Evolutionary conservation across 2,329 filamentous ascomycete genomes (phyloP).

Genomic region (Rhexocercosporidium sp.): DNA sequence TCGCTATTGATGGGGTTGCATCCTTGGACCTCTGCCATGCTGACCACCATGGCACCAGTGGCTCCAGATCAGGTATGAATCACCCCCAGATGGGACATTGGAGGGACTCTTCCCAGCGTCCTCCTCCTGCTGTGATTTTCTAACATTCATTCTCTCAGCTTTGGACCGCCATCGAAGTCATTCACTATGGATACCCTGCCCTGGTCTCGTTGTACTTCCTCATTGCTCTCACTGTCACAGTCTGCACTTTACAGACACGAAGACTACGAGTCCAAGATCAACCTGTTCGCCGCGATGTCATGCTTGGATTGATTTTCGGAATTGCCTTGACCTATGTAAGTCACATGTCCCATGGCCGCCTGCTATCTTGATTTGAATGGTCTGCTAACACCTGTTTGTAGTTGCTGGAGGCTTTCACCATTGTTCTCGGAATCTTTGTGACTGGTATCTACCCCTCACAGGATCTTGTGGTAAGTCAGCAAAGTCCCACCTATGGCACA

Average conservation of each 20-base stretch:
- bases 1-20: not conserved
- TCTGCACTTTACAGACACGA: slow-evolving; percentile 59
- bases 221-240: slow-evolving; percentile 53
- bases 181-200: slow-evolving; percentile 65
- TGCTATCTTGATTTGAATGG: no score
- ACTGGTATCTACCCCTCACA: slow-evolving; percentile 35
- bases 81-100: not conserved
- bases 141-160: slow-evolving; percentile 28
- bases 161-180: slow-evolving; percentile 30
- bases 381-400: slow-evolving; percentile 35
- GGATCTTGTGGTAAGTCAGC: slow-evolving; percentile 40
- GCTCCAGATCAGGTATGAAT: slow-evolving; percentile 19
- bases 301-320: slow-evolving; percentile 47
- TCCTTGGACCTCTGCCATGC: not conserved
- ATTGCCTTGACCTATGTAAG: slow-evolving; percentile 49
- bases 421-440: slow-evolving; percentile 34
- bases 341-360: not conserved
- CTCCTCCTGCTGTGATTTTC: not conserved
- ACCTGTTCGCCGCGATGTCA: slow-evolving; percentile 49
- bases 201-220: slow-evolving; percentile 63
- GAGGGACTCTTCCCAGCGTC: not conserved
- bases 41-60: slow-evolving; percentile 16
- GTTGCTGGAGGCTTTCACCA: slow-evolving; percentile 40
- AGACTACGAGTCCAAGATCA: slow-evolving; percentile 43
- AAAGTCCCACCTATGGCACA: not conserved